These are phyloP conservation scores for Pelargonium nanum DNA, from an alignment of 345 rosid genomes.

Conservation along the genomic window DNA sequence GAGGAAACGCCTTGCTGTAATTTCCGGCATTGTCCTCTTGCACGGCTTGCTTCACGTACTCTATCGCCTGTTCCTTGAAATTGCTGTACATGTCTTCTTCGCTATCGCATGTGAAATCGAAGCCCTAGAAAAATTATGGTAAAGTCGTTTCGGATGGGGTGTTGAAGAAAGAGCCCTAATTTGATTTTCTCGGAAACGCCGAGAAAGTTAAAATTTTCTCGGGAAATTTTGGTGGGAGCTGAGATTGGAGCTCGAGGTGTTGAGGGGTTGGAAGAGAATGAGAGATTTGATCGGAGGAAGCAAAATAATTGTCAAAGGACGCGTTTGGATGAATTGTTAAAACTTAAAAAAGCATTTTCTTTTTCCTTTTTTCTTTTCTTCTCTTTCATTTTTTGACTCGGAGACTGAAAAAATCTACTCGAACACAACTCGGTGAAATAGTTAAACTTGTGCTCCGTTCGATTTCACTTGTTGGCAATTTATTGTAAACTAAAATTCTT, in stretches of 20 bases:
- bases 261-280: not conserved
- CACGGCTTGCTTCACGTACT: conserved; percentile 91
- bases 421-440: no score
- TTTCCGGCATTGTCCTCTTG: conserved; percentile 88
- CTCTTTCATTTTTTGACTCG: no score
- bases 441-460: no score
- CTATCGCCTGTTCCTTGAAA: conserved; percentile 91
- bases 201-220: no score
- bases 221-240: not conserved
- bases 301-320: not conserved
- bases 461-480: no score
- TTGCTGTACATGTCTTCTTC: conserved; percentile 64
- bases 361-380: no score
- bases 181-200: no score
- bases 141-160: no score
- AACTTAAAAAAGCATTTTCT: no score
- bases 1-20: conserved; percentile 73
- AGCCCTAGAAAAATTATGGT: not conserved
- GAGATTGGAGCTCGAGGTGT: not conserved
- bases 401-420: no score
- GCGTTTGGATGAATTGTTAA: not conserved
- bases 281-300: not conserved
- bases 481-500: no score
- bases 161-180: no score
- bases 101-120: conserved; percentile 5